Evolutionary conservation across 768 basidiomycete species (phyloP).

Genomic region (Rhodosporidiobolus sp.): DNA sequence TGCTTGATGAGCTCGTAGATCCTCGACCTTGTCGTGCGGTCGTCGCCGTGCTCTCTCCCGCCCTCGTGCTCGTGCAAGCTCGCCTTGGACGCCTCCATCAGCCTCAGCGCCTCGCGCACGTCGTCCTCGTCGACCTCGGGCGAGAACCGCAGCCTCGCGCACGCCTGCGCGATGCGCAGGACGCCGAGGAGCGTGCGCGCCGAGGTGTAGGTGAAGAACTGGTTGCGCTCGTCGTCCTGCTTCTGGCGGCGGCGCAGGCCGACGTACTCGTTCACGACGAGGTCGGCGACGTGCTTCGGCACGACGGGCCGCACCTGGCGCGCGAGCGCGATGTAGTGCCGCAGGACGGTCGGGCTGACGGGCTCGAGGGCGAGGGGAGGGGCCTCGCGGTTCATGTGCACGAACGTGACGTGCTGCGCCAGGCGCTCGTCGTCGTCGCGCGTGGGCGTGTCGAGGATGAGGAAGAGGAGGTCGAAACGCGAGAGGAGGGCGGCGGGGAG

Average conservation of each 20-base stretch:
- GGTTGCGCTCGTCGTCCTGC: constrained; percentile 81
- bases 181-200: constrained; percentile 92
- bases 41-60: constrained; percentile 74
- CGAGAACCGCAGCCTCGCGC: constrained; percentile 84
- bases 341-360: constrained; percentile 80
- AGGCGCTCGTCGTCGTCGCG: constrained; percentile 93
- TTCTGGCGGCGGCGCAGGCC: constrained; percentile 88
- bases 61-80: constrained; percentile 78
- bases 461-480: constrained; percentile 91
- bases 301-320: constrained; percentile 86
- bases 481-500: constrained; percentile 93
- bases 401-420: constrained; percentile 94
- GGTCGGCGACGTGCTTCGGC: constrained; percentile 78
- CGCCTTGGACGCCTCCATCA: constrained; percentile 96
- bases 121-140: constrained; percentile 76
- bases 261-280: constrained; percentile 93
- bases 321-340: constrained; percentile 92
- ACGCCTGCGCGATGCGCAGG: constrained; percentile 87
- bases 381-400: constrained; percentile 92
- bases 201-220: constrained; percentile 89
- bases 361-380: constrained; percentile 79
- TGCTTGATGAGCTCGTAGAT: constrained; percentile 88
- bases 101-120: constrained; percentile 90
- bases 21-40: constrained; percentile 71
- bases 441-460: constrained; percentile 92